Conservation (phyloP, 306 rosid species). For the Lathyrus aphaca region DNA sequence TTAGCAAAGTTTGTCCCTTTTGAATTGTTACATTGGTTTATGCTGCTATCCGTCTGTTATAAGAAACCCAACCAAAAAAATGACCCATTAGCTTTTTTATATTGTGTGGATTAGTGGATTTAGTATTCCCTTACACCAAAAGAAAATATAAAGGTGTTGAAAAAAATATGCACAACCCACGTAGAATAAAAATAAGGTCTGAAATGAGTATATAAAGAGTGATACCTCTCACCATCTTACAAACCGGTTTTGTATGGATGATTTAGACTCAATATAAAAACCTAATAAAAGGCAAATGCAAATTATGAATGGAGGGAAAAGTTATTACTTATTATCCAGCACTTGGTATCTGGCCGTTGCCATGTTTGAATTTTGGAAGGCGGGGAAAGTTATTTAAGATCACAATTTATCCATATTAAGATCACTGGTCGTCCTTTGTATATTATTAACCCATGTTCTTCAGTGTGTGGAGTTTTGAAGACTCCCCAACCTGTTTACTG, state of each 20-base stretch:
- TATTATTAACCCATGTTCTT: conserved; percentile 20
- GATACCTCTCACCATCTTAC: no score
- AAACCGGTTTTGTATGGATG: no score
- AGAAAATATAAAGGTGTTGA: neutral
- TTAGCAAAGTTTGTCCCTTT: neutral
- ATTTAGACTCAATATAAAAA: no score
- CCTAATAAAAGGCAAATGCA: neutral
- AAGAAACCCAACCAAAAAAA: conserved; percentile 19
- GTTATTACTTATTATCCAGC: no score
- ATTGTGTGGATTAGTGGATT: conserved; percentile 6
- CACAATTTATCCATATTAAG: conserved; percentile 15
- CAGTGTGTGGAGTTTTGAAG: conserved; percentile 9
- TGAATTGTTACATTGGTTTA: neutral
- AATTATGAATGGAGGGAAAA: neutral
- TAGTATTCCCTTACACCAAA: neutral
- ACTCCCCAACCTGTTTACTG: neutral
- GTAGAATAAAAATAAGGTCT: no score
- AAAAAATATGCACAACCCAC: no score
- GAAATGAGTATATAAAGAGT: no score
- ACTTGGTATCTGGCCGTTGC: conserved; percentile 1
- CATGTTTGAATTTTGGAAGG: conserved; percentile 16
- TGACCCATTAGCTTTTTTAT: neutral
- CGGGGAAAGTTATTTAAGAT: neutral
- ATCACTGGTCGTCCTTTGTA: neutral
- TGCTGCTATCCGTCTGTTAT: neutral